Evolutionary conservation across 192 early-diverging fungal species (phyloP).

Genomic region (Funneliformis geosporum): DNA sequence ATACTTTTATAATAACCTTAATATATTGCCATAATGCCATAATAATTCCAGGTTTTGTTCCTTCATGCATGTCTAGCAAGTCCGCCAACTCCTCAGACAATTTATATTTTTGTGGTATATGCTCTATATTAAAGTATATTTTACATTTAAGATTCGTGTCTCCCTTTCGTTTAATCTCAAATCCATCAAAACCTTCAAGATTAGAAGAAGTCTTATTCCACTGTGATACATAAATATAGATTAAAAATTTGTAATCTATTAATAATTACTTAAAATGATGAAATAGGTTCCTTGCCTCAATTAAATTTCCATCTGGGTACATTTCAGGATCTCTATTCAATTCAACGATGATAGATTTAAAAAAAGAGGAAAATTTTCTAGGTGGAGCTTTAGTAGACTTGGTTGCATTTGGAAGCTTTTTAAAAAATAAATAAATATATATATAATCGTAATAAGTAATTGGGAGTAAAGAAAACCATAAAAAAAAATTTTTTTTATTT

Average conservation of each 20-base stretch:
- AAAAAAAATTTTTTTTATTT: slow-evolving; percentile 21
- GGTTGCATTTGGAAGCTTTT: slow-evolving; percentile 50
- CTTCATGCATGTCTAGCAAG: slow-evolving; percentile 76
- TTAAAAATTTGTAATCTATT: neutral
- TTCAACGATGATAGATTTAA: slow-evolving; percentile 82
- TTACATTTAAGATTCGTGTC: slow-evolving; percentile 79
- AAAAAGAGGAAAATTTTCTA: slow-evolving; percentile 85
- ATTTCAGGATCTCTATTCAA: slow-evolving; percentile 75
- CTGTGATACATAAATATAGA: slow-evolving; percentile 31
- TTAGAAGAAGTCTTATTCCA: slow-evolving; percentile 58
- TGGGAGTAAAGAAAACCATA: no score
- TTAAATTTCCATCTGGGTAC: slow-evolving; percentile 78
- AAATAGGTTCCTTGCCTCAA: slow-evolving; percentile 52
- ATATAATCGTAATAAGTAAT: no score
- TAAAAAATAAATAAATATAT: no score
- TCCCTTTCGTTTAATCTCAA: slow-evolving; percentile 92
- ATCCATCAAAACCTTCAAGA: slow-evolving; percentile 71
- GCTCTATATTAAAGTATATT: slow-evolving; percentile 79
- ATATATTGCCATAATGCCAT: slow-evolving; percentile 96
- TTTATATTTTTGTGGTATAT: slow-evolving; percentile 80
- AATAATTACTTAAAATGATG: neutral
- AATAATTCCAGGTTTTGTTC: slow-evolving; percentile 74
- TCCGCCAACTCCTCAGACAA: slow-evolving; percentile 71
- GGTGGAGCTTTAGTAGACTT: slow-evolving; percentile 61
- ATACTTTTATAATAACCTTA: slow-evolving; percentile 56